Conservation (phyloP, 163 green algal species). For the Scenedesmus sp. region DNA sequence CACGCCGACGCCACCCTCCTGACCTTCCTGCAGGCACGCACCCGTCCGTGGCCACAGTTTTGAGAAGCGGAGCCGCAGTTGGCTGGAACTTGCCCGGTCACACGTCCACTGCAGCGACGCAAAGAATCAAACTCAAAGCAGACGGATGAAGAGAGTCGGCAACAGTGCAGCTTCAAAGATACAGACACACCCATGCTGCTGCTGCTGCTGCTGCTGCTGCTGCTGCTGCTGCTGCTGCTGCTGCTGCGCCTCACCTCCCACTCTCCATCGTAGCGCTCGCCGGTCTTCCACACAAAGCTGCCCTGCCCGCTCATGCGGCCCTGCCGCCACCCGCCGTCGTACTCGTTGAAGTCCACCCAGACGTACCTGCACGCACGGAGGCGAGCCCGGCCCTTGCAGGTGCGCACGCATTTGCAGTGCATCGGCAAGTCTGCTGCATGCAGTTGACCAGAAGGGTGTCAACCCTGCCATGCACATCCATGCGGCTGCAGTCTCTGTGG, state of each 20-base stretch:
- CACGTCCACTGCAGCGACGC: too few relatives aligned
- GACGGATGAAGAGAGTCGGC: too few relatives aligned
- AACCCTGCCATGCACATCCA: too few relatives aligned
- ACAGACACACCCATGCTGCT: too few relatives aligned
- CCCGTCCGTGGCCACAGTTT: too few relatives aligned
- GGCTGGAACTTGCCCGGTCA: too few relatives aligned
- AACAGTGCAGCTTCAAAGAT: not conserved
- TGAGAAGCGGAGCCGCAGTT: too few relatives aligned
- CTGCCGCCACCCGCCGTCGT: slow-evolving; percentile 91
- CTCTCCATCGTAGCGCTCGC: slow-evolving; percentile 96
- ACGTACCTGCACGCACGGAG: slow-evolving; percentile 82
- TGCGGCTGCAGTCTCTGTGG: too few relatives aligned
- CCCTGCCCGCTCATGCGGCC: slow-evolving; percentile 93
- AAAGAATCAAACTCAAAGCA: too few relatives aligned
- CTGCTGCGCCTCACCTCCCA: slow-evolving; percentile 75
- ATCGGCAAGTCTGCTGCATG: slow-evolving; percentile 12
- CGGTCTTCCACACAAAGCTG: slow-evolving; percentile 91
- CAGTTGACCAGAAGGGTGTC: too few relatives aligned
- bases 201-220: not conserved
- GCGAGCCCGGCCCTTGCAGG: too few relatives aligned
- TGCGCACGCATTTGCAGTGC: too few relatives aligned
- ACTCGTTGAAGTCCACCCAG: slow-evolving; percentile 91
- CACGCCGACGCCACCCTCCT: slow-evolving; percentile 88
- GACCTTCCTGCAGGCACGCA: slow-evolving; percentile 66
- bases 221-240: not conserved